Conservation (phyloP, 2,329 filamentous ascomycete genomes). For the Lachnellula arida region DNA sequence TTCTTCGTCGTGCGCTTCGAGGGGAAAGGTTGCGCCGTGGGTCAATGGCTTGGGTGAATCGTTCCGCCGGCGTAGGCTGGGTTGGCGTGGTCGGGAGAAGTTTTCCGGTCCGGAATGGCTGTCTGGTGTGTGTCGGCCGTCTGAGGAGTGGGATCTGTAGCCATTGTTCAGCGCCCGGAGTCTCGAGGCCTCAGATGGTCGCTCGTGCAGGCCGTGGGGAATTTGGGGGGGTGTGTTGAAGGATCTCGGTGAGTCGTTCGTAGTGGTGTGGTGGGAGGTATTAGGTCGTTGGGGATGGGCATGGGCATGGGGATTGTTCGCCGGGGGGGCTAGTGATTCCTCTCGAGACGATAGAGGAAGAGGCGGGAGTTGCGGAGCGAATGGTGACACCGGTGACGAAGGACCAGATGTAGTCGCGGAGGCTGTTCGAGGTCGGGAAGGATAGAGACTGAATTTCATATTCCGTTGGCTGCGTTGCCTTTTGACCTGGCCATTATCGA, state of each 20-base stretch:
- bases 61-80: constrained; percentile 24
- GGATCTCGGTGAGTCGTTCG: constrained; percentile 19
- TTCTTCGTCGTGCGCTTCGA: constrained; percentile 20
- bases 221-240: constrained; percentile 19
- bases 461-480: constrained; percentile 20
- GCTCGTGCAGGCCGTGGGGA: constrained; percentile 21
- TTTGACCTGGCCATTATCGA: constrained; percentile 12
- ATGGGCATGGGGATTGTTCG: not conserved
- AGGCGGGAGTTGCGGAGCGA: not conserved
- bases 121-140: constrained; percentile 24
- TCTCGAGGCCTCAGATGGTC: constrained; percentile 31
- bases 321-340: not conserved
- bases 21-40: constrained; percentile 18
- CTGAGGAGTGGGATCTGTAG: constrained; percentile 23
- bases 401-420: constrained; percentile 10
- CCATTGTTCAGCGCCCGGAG: constrained; percentile 31
- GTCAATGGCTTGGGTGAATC: constrained; percentile 26
- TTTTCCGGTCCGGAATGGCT: constrained; percentile 18
- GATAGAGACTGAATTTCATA: constrained; percentile 29
- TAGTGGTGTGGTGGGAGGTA: constrained; percentile 22
- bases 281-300: constrained; percentile 16
- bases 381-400: not conserved
- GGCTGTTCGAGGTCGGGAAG: constrained; percentile 20
- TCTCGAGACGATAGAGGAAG: not conserved
- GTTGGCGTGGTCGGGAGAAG: constrained; percentile 28